Base-by-base conservation (phyloP, 176 grass and related monocot species). In the Lolium rigidum region DNA sequence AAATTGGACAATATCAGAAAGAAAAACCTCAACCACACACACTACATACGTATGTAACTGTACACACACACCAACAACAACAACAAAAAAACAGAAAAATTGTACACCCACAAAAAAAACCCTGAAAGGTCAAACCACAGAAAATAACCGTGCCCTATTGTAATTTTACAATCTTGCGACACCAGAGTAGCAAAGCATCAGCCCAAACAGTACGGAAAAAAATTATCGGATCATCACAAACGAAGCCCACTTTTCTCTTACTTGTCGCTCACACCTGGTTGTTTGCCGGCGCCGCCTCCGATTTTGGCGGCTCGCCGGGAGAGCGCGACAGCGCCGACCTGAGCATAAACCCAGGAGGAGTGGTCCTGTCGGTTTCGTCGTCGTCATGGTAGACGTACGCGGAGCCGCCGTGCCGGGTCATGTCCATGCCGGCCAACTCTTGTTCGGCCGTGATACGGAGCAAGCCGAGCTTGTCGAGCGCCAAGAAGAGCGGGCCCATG, bases 361-460 rank as follows among this genome's bases (percentile, higher is more conserved):
- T 6, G 4, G 41, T 43, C 90, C 39, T 85, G 63, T 91, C 90
- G 78, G 22, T 10, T 14, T 83, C 61, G 51, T 91, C 93, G 24
- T 93, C 93, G 78, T 98, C 93, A 76, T 93, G 78, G 93, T 98
- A 98, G 37, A 86, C 90, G 80, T 97, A 97, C 0, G 91, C 95
- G 39, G 76, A 78, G 3, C 95, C 93, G 17, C 95, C 95, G 87
- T 98, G 95, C 1, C 87, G 12, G 1, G 95, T 98, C 15, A 73
- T 44, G 83, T 98, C 95, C 95, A 98, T 98, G 35, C 95, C 95
- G 13, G 89, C 37, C 86, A 81, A 77, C 91, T 98, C 95, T 21
- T 98, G 89, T 12, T 95, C 91, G 35, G 80, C 62, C 9, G 93
- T 93, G 90, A 98, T 70, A 65, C 95, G 82, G 26, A 98, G 93